phyloP scores from a whole-genome alignment of 2,329 filamentous ascomycete genomes.

The Aspergillus thermomutatus region DNA sequence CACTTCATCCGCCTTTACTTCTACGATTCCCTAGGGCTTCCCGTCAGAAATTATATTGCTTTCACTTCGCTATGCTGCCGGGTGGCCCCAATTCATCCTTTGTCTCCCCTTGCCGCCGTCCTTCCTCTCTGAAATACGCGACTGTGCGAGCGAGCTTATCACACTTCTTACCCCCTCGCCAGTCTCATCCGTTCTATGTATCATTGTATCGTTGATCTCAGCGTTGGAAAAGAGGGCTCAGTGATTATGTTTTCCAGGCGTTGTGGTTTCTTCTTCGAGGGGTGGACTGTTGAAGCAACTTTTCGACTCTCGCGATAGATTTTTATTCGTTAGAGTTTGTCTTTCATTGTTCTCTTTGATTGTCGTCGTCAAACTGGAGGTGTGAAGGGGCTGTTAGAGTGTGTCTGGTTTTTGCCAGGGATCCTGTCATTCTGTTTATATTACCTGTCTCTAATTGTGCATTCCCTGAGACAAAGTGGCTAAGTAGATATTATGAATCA shows the following conservation, averaged over 20 bases:
- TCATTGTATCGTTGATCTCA: not conserved
- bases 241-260: not conserved
- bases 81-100: conserved; percentile 1
- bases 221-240: not conserved
- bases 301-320: conserved; percentile 8
- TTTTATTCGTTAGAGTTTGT: conserved; percentile 15
- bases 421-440: not conserved
- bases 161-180: not conserved
- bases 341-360: not conserved
- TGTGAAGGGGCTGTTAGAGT: not conserved
- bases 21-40: conserved; percentile 5
- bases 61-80: conserved; percentile 3
- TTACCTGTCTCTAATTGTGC: conserved; percentile 7
- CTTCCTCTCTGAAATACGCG: not conserved
- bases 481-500: conserved; percentile 19
- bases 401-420: not conserved
- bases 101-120: conserved; percentile 1
- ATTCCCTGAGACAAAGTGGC: conserved; percentile 3
- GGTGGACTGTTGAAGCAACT: conserved; percentile 13
- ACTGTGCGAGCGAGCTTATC: not conserved
- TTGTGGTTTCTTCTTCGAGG: conserved; percentile 8
- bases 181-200: not conserved
- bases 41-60: not conserved
- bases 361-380: conserved; percentile 1
- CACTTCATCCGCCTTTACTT: conserved; percentile 1